Percentiles rank a stretch among this genome's conserved stretches.
Evolutionary conservation across 257 asterid species (phyloP).

Genomic region (Cruciata laevipes): DNA sequence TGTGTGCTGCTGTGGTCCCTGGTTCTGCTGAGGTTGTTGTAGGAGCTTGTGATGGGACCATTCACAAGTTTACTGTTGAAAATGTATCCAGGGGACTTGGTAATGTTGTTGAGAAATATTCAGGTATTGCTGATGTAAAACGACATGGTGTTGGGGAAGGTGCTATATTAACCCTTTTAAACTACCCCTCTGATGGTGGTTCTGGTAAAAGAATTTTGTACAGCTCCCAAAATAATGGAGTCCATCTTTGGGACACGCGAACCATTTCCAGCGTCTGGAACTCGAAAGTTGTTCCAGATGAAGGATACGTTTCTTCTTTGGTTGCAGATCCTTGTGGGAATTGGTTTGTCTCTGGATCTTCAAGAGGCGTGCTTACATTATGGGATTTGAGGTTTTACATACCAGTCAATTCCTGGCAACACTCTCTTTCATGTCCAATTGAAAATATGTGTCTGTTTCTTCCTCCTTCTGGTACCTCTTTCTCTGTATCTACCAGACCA

Average conservation of each 20-base stretch:
- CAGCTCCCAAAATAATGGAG: slow-evolving; percentile 87
- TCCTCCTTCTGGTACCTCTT: slow-evolving; percentile 79
- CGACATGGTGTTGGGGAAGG: slow-evolving; percentile 68
- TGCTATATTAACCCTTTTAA: slow-evolving; percentile 74
- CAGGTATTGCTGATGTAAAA: slow-evolving; percentile 83
- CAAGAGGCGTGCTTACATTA: slow-evolving; percentile 91
- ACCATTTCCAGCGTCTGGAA: slow-evolving; percentile 66
- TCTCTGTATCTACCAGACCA: slow-evolving; percentile 82
- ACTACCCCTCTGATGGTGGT: slow-evolving; percentile 68
- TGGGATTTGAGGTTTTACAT: slow-evolving; percentile 98
- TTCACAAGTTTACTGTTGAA: slow-evolving; percentile 90
- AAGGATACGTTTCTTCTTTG: slow-evolving; percentile 79
- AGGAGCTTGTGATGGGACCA: slow-evolving; percentile 88
- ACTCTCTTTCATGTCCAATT: slow-evolving; percentile 70
- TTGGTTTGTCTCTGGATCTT: slow-evolving; percentile 98
- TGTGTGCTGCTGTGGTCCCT: slow-evolving; percentile 76
- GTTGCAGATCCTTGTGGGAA: slow-evolving; percentile 95
- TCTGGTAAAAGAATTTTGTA: slow-evolving; percentile 63
- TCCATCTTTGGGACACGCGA: slow-evolving; percentile 90
- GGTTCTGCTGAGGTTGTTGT: slow-evolving; percentile 79
- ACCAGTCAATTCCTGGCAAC: slow-evolving; percentile 94
- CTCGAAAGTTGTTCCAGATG: slow-evolving; percentile 76
- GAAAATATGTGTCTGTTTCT: slow-evolving; percentile 90
- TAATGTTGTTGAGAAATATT: slow-evolving; percentile 86
- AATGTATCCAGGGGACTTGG: slow-evolving; percentile 88